Percentiles rank a stretch among this genome's conserved stretches.
Evolutionary conservation across 2,329 filamentous ascomycete species (phyloP).

Genomic region (Aspergillus arachidicola): DNA sequence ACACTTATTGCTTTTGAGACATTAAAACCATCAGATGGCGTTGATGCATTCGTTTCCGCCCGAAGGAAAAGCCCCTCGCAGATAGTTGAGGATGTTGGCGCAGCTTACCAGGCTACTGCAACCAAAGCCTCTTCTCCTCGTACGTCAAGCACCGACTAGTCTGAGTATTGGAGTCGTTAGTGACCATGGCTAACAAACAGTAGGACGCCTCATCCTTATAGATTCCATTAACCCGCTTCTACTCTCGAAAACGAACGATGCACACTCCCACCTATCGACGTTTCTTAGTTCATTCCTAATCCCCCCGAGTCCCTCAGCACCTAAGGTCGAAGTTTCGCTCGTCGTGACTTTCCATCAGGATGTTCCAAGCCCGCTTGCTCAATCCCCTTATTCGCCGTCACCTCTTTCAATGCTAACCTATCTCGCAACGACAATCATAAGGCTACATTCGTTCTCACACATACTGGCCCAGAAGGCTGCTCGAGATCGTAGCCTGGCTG

Average conservation of each 20-base stretch:
- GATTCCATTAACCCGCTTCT: constrained; percentile 75
- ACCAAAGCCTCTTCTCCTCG: constrained; percentile 28
- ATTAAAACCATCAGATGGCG: constrained; percentile 63
- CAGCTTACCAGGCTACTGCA: constrained; percentile 32
- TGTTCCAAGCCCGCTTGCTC: constrained; percentile 59
- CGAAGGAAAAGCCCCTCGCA: constrained; percentile 59
- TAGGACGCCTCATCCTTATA: constrained; percentile 75
- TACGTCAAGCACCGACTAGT: constrained; percentile 20
- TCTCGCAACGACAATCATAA: constrained; percentile 85
- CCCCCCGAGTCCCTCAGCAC: constrained; percentile 45
- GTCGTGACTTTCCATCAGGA: constrained; percentile 83
- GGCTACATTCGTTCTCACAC: constrained; percentile 72
- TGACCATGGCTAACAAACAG: background rate
- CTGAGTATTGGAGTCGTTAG: background rate
- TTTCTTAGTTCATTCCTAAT: constrained; percentile 72
- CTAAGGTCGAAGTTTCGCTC: constrained; percentile 61
- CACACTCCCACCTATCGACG: constrained; percentile 61
- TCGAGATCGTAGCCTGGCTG: constrained; percentile 70
- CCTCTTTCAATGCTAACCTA: constrained; percentile 75
- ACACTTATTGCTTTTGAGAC: constrained; percentile 80
- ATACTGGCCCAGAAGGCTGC: constrained; percentile 75
- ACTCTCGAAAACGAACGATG: constrained; percentile 39
- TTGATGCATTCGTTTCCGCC: constrained; percentile 69
- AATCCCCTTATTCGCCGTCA: constrained; percentile 57
- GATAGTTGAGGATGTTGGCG: constrained; percentile 63